Evolutionary conservation across 352 stramenopile species (phyloP), one percentile per base, ranked within the genome.

Genomic region (Pythium oligandrum): DNA sequence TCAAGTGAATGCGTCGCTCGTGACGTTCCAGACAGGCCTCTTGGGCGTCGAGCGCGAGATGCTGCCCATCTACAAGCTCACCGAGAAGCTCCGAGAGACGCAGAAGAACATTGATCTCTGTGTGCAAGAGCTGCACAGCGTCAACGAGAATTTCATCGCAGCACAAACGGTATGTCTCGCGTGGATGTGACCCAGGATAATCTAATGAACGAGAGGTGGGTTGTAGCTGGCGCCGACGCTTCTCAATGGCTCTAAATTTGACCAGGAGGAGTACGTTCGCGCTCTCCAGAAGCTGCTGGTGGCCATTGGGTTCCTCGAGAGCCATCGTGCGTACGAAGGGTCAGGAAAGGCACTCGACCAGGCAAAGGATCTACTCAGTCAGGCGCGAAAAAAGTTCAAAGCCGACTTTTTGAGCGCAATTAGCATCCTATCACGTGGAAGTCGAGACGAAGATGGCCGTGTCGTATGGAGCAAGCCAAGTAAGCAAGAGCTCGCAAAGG

Each of bases 71-170:
- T 93, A 93, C 67, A 87, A 84, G 48, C 78, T 93, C 62, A 93
- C 83, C 1, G 79, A 90, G 58, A 76, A 80, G 59, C 72, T 93
- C 17, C 75, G 79, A 54, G 77, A 76, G 56, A 90, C 79, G 12
- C 83, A 93, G 56, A 83, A 84, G 62, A 93, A 91, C 49, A 93
- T 93, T 34, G 83, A 93, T 45, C 51, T 88, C 6, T 90, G 80
- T 42, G 81, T 93, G 26, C 70, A 75, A 34, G 76, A 90, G 59
- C 57, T 93, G 51, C 72, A 66, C 3, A 66, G 69, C 44, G 79
- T 93, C 50, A 78, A 90, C 51, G 68, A 88, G 48, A 90, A 89
- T 51, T 90, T 93, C 51, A 61, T 85, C 39, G 76, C 69, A 2
- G 73, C 80, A 7, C 76, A 88, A 51, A 66, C 86, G 75, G 83